Conservation (phyloP, 495 filamentous ascomycete genomes). For the Tuber melanosporum region DNA sequence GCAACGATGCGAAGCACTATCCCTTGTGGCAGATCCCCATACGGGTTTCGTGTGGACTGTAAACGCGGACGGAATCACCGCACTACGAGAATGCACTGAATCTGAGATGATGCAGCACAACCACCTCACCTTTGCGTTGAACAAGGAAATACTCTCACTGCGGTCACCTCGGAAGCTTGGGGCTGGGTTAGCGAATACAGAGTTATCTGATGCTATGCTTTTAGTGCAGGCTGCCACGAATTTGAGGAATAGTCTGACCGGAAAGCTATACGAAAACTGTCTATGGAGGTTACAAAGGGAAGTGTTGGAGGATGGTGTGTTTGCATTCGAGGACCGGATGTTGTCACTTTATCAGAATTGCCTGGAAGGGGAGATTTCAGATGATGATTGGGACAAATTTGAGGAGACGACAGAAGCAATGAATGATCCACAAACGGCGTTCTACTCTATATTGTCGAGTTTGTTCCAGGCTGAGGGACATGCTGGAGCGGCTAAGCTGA, state of each 20-base stretch:
- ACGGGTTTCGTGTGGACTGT: constrained; percentile 73
- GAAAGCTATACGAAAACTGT: constrained; percentile 36
- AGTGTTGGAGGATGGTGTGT: constrained; percentile 36
- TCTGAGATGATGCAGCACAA: constrained; percentile 66
- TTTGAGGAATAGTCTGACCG: constrained; percentile 25
- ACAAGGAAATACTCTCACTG: constrained; percentile 29
- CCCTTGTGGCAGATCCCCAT: constrained; percentile 64
- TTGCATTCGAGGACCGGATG: constrained; percentile 35
- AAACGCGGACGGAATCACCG: constrained; percentile 68
- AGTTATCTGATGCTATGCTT: constrained; percentile 34
- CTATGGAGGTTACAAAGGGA: constrained; percentile 31
- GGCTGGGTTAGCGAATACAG: constrained; percentile 16
- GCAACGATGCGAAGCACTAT: constrained; percentile 68
- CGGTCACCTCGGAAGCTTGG: constrained; percentile 29
- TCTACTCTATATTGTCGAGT: constrained; percentile 28
- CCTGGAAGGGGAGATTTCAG: constrained; percentile 31
- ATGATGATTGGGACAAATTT: constrained; percentile 34
- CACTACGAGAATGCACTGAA: constrained; percentile 69
- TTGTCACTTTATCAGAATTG: constrained; percentile 35
- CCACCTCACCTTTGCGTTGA: constrained; percentile 20
- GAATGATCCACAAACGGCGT: constrained; percentile 29
- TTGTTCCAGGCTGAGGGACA: constrained; percentile 30
- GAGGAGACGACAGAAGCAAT: constrained; percentile 34
- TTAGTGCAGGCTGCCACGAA: constrained; percentile 36
- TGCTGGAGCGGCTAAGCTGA: constrained; percentile 44